phyloP scores from a whole-genome alignment of 2,329 filamentous ascomycete species.

The Claviceps purpurea region DNA sequence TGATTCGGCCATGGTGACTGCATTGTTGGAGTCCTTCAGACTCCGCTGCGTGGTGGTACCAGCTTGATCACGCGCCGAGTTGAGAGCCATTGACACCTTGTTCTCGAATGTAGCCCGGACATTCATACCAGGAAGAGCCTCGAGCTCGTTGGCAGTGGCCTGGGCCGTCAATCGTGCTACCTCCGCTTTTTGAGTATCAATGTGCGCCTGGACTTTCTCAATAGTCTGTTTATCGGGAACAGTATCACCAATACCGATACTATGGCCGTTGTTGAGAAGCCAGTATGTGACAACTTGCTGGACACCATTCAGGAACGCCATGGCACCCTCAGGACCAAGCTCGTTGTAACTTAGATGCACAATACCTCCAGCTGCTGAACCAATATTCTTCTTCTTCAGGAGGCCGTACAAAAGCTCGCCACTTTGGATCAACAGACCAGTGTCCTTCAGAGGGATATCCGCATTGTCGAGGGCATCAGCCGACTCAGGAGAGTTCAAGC shows the following conservation, averaged over 20 bases:
- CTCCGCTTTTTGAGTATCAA: constrained; percentile 67
- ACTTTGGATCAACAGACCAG: constrained; percentile 68
- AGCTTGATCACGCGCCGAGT: constrained; percentile 90
- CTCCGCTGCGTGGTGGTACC: constrained; percentile 85
- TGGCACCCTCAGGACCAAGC: constrained; percentile 69
- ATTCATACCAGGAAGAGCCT: constrained; percentile 95
- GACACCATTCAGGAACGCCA: constrained; percentile 90
- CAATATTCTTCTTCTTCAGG: constrained; percentile 86
- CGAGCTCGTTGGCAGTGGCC: constrained; percentile 76
- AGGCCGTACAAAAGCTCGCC: constrained; percentile 86
- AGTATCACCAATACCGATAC: constrained; percentile 96
- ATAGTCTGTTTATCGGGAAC: constrained; percentile 83
- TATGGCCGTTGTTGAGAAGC: constrained; percentile 92
- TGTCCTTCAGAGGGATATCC: constrained; percentile 55
- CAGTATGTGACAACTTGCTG: constrained; percentile 95
- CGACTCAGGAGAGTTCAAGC: constrained; percentile 52
- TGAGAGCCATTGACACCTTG: constrained; percentile 86
- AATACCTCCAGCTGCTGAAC: constrained; percentile 79
- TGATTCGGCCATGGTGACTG: constrained; percentile 88
- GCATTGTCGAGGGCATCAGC: constrained; percentile 27
- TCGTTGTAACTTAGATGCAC: constrained; percentile 96
- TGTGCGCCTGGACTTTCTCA: constrained; percentile 67
- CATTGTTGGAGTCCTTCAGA: constrained; percentile 92
- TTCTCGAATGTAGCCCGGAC: constrained; percentile 97
- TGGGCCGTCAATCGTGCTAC: constrained; percentile 62